Conservation (phyloP, 225 moss, liverwort and hornwort species). For the Anthoceros angustus region DNA sequence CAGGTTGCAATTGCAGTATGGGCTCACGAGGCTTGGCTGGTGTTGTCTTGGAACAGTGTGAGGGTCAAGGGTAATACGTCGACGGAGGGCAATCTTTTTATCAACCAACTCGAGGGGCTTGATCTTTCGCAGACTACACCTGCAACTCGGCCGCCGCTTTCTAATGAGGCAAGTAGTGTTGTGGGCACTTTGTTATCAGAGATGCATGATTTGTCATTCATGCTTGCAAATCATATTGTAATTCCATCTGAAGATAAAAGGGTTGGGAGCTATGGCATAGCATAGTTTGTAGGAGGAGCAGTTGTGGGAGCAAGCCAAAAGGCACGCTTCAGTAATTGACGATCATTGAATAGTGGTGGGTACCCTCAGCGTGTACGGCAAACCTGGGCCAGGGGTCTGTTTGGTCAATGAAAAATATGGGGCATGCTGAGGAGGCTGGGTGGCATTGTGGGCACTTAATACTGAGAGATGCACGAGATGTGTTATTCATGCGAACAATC, state of each 20-base stretch:
- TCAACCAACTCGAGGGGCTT: neutral
- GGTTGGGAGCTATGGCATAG: neutral
- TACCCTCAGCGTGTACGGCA: too few relatives aligned
- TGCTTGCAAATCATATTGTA: neutral
- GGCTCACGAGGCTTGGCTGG: neutral
- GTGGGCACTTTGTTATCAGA: neutral
- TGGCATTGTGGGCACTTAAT: too few relatives aligned
- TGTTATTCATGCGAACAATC: too few relatives aligned
- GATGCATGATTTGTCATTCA: constrained; percentile 3
- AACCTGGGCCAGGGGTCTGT: too few relatives aligned
- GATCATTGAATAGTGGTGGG: too few relatives aligned
- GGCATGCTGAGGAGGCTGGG: too few relatives aligned
- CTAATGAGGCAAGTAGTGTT: neutral
- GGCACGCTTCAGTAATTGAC: neutral
- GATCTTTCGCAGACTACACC: neutral
- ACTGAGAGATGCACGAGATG: too few relatives aligned
- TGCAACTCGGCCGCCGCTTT: neutral
- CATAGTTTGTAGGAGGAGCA: neutral
- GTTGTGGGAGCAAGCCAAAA: too few relatives aligned
- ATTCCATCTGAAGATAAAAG: neutral
- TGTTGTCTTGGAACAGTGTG: neutral
- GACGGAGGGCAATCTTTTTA: neutral
- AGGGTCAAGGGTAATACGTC: neutral
- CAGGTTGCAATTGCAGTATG: neutral
- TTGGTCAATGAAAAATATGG: too few relatives aligned